These are phyloP conservation scores for Hortaea werneckii DNA, from an alignment of 2,329 filamentous ascomycete species.

Conservation along the genomic window DNA sequence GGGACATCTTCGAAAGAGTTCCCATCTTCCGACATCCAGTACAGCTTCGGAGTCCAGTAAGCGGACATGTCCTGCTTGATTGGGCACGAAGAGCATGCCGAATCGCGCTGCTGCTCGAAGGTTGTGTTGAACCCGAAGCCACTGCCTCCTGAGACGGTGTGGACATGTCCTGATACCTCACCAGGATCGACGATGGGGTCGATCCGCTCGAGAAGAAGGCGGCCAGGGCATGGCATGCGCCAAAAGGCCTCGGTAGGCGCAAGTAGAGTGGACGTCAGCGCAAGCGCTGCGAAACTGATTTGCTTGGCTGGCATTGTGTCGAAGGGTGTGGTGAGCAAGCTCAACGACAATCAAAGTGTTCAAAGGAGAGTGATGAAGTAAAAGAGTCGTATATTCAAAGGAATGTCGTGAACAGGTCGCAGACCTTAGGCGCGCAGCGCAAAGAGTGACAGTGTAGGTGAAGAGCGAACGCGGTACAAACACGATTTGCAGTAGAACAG, in stretches of 20 bases:
- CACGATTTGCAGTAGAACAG: too few relatives aligned
- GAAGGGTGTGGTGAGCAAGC: too few relatives aligned
- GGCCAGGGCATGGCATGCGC: constrained; percentile 56
- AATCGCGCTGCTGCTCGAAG: constrained; percentile 49
- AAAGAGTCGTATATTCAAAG: not conserved
- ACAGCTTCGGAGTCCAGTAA: constrained; percentile 68
- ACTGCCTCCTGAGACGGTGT: constrained; percentile 61
- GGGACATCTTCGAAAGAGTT: constrained; percentile 54
- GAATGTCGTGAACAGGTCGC: constrained; percentile 3
- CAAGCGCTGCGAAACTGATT: constrained; percentile 7
- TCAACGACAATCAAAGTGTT: too few relatives aligned
- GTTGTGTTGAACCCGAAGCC: constrained; percentile 54
- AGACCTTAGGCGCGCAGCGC: constrained; percentile 7
- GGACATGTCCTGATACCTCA: constrained; percentile 49
- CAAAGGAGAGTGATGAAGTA: not conserved
- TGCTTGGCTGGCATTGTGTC: constrained; percentile 3
- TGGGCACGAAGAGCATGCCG: constrained; percentile 59
- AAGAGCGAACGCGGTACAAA: too few relatives aligned
- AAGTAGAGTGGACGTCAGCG: constrained; percentile 23
- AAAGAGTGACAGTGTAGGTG: not conserved
- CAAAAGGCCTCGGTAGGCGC: constrained; percentile 53
- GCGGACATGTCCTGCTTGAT: constrained; percentile 56
- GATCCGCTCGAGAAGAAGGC: constrained; percentile 49
- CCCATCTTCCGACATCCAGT: constrained; percentile 56
- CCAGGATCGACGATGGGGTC: constrained; percentile 63